These are phyloP conservation scores for Lentinula raphanica DNA, from an alignment of 768 basidiomycete genomes.

Conservation along the genomic window DNA sequence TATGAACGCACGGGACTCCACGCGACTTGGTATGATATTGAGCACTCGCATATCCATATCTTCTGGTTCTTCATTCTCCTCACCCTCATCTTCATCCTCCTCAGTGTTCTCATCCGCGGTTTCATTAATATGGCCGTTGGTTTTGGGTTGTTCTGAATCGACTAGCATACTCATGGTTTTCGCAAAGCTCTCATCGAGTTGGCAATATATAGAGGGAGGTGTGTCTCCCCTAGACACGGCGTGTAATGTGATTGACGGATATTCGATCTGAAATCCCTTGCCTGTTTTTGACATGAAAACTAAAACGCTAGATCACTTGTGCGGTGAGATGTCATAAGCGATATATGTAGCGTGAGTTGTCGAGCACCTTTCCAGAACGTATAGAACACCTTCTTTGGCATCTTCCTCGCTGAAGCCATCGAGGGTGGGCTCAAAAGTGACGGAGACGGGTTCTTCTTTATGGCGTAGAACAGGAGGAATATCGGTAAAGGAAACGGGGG, in stretches of 20 bases:
- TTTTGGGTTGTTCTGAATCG: constrained; percentile 14
- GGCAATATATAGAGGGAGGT: constrained; percentile 83
- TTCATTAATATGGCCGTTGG: constrained; percentile 27
- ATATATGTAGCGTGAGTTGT: not conserved
- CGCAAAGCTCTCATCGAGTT: constrained; percentile 65
- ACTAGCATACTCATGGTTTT: constrained; percentile 11
- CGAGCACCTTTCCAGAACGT: constrained; percentile 77
- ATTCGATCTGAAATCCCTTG: constrained; percentile 77
- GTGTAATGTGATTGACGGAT: constrained; percentile 89
- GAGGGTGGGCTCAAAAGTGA: constrained; percentile 65
- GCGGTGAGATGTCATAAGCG: not conserved
- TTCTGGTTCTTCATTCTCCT: constrained; percentile 9
- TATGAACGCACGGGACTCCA: constrained; percentile 50
- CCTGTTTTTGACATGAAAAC: constrained; percentile 70
- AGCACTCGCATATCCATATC: constrained; percentile 69
- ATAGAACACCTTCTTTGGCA: constrained; percentile 60
- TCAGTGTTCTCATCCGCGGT: constrained; percentile 11
- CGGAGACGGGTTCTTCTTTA: constrained; percentile 64
- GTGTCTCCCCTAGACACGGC: constrained; percentile 70
- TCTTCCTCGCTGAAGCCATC: constrained; percentile 53
- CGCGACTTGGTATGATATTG: constrained; percentile 60
- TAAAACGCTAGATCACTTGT: constrained; percentile 47
- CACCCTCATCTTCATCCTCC: constrained; percentile 26
- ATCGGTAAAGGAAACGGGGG: constrained; percentile 77
- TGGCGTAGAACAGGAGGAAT: constrained; percentile 82